Evolutionary conservation across 2,329 filamentous ascomycete species (phyloP), one percentile per base, ranked within the genome.

Genomic region (Talaromyces sp.): DNA sequence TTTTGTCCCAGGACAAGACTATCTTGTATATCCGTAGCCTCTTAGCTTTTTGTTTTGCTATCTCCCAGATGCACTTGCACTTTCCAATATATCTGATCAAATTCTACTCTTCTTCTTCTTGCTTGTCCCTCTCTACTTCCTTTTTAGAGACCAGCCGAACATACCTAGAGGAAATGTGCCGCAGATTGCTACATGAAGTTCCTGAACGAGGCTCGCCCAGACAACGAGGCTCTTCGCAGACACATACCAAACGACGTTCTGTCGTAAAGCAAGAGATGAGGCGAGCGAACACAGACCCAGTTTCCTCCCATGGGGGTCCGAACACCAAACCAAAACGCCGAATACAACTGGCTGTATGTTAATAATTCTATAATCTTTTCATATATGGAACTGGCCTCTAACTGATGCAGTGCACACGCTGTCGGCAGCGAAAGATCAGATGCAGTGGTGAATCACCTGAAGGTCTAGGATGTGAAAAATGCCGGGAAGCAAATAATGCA

Each of bases 401-500:
- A 65, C 57, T n/a, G 34, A 23, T 52, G 5, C 66, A 97, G 94
- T 98, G 94, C 75, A 86, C 87, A 40, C 87, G 94, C 67, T 98
- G 94, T 76, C 87, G 94, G 64, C 93, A 94, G 78, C 86, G 94
- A 63, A 98, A 98, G 81, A 98, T 98, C 69, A 89, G 91, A 68
- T 98, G 94, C 79, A 96, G 90, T 70, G 94, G 94, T 51, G 92
- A 96, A 72, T 82, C 84, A 36, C 90, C 89, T 34, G 86, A 89
- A 69, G 89, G 89, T n/a, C 78, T 81, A 44, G 87, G 88, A n/a
- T 98, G 94, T 76, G 81, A 84, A 10, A 96, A 93, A 74, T 98
- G 94, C 80, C 89, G 87, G 69, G 86, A 82, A 64, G 89, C 93
- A 65, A 61, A 42, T 64, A 67, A n/a, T 53, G 62, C 4, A 66